Evolutionary conservation across 2,329 filamentous ascomycete species (phyloP), one percentile per base, ranked within the genome.

Genomic region (Neonectria coccinea): DNA sequence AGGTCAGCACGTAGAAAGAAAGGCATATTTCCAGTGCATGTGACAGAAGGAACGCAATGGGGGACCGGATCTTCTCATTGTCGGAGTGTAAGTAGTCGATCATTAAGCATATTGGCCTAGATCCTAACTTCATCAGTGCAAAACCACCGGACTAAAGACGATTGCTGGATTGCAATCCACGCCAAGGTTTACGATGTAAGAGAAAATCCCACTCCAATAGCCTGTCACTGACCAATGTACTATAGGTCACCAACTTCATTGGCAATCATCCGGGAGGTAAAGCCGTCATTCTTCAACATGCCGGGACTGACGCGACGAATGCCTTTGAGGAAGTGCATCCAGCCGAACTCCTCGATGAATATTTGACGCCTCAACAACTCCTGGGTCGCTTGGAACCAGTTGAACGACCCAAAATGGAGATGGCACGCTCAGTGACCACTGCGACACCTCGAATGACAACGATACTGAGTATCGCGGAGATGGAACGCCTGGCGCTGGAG

Each of bases 271-370:
- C 64, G 1, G 64, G 64, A 29, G 64, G 64, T 44, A 44, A 59
- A 31, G 53, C 51, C 25, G 57, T 66, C 42, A 56, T 66, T 39
- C 60, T 66, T 36, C 52, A 31, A 44, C 51, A 64, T 36, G 56
- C 64, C 2, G 64, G 64, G 11, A 66, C 56, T 6, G 64, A 66
- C n/a, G 64, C 64, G 12, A 64, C 64, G 14, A 25, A 56, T 31
- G 64, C 60, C 8, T 66, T 57, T 20, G 47, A 61, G 12, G 53
- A 56, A 7, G 61, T 66, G 20, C 64, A 66, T 45, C 64, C 64
- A 18, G 27, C 20, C 2, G 64, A 64, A 14, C 45, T 66, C 11
- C 44, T 66, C 7, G 56, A 55, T 8, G 64, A 66, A 41, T 64
- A 66, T 10, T 53, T 66, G 9, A 36, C 36, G 9, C 7, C 56